These are phyloP conservation scores for Aspergillus campestris DNA, from an alignment of 495 filamentous ascomycete genomes.

Conservation along the genomic window DNA sequence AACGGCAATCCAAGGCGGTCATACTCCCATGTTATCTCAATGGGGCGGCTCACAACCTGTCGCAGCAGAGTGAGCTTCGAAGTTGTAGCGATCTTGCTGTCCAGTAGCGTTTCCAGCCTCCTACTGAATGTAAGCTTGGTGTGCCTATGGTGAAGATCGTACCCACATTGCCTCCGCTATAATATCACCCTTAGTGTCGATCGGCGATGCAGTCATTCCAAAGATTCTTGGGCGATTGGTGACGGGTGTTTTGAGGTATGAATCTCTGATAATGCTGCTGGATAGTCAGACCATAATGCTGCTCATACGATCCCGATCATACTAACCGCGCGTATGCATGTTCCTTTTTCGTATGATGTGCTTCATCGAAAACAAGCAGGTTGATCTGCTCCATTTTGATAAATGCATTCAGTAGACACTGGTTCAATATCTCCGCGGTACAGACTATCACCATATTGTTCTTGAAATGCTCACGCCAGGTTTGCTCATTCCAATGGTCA, in stretches of 20 bases:
- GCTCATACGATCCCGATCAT: too few relatives aligned
- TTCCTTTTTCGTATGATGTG: slow-evolving; percentile 92
- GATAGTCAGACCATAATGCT: slow-evolving; percentile 6
- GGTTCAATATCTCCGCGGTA: slow-evolving; percentile 78
- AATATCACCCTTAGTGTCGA: slow-evolving; percentile 73
- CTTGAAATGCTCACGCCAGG: slow-evolving; percentile 59
- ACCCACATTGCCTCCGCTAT: slow-evolving; percentile 54
- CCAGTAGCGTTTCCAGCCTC: slow-evolving; percentile 68
- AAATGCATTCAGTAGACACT: slow-evolving; percentile 72
- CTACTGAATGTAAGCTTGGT: slow-evolving; percentile 22
- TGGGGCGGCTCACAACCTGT: slow-evolving; percentile 48
- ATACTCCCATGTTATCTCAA: slow-evolving; percentile 56
- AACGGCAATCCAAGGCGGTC: slow-evolving; percentile 38
- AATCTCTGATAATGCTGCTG: slow-evolving; percentile 72
- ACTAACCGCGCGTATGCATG: slow-evolving; percentile 74
- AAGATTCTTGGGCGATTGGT: slow-evolving; percentile 67
- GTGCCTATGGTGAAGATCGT: background rate
- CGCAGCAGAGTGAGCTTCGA: slow-evolving; percentile 55
- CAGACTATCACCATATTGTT: slow-evolving; percentile 86
- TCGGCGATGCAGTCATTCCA: slow-evolving; percentile 95
- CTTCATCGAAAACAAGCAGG: slow-evolving; percentile 91
- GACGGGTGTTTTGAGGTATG: slow-evolving; percentile 48
- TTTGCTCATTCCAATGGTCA: slow-evolving; percentile 56
- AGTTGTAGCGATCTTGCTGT: slow-evolving; percentile 77
- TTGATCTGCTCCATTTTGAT: slow-evolving; percentile 80